Conservation (phyloP, 202 grass and related monocot genomes). For the Musa balbisiana region DNA sequence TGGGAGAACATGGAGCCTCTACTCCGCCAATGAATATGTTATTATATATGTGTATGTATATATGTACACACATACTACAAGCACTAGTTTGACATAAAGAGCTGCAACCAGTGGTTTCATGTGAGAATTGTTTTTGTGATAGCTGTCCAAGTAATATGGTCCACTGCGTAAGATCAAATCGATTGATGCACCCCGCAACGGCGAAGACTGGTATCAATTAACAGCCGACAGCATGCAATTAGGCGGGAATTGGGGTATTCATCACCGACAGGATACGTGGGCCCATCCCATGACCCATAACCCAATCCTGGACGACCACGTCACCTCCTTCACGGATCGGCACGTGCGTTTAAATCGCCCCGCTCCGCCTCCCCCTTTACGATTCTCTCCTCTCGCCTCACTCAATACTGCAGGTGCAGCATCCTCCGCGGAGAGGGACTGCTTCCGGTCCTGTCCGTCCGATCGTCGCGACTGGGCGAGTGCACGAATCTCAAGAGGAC, state of each 20-base stretch:
- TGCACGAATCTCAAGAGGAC: neutral
- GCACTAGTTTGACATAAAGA: too few species aligned
- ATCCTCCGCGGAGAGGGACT: neutral
- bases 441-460: neutral
- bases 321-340: neutral
- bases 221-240: too few species aligned
- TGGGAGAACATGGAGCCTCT: neutral
- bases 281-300: neutral
- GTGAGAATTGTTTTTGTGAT: too few species aligned
- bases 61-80: too few species aligned
- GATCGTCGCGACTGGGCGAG: neutral
- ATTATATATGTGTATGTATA: too few species aligned
- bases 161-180: too few species aligned
- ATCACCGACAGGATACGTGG: neutral
- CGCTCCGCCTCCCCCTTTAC: neutral
- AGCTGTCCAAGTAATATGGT: too few species aligned
- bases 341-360: neutral
- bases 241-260: neutral
- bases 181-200: too few species aligned
- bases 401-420: too few species aligned
- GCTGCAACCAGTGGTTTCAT: too few species aligned
- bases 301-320: neutral
- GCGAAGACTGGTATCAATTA: too few species aligned
- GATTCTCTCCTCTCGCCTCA: neutral
- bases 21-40: too few species aligned